A percentile compares a stretch with the other conserved stretches of the same genome.
Conservation (phyloP, 371 early-diverging fungal species). For the Mucor sp. region DNA sequence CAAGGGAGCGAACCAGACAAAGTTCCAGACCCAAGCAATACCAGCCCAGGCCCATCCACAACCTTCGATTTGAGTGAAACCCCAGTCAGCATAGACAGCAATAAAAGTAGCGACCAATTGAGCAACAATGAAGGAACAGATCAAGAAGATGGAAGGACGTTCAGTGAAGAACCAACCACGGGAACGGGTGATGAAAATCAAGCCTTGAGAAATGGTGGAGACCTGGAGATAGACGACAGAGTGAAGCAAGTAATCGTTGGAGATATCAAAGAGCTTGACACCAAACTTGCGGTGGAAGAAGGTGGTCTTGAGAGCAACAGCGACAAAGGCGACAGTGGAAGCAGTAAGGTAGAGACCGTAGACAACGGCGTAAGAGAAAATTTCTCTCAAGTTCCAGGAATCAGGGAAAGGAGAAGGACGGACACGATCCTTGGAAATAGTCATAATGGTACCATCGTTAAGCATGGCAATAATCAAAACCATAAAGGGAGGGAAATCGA, state of each 20-base stretch:
- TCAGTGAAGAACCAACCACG: constrained; percentile 57
- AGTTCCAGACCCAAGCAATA: constrained; percentile 75
- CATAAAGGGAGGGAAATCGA: constrained; percentile 67
- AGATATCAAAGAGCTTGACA: constrained; percentile 21
- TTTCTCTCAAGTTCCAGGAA: constrained; percentile 60
- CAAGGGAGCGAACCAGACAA: constrained; percentile 72
- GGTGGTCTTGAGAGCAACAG: constrained; percentile 37
- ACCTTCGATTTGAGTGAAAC: constrained; percentile 56
- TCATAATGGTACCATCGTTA: constrained; percentile 66
- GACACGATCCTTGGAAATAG: constrained; percentile 61
- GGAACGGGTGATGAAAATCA: constrained; percentile 64
- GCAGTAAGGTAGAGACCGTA: constrained; percentile 58
- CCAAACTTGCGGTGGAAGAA: constrained; percentile 53
- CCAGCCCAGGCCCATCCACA: constrained; percentile 60
- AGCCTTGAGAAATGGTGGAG: constrained; percentile 59
- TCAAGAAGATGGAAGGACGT: constrained; percentile 51
- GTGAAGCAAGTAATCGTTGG: constrained; percentile 51
- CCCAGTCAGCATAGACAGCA: constrained; percentile 64
- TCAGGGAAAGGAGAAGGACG: constrained; percentile 58
- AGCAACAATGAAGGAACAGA: constrained; percentile 54
- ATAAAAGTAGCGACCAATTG: constrained; percentile 60
- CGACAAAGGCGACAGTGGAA: constrained; percentile 56
- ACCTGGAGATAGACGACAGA: constrained; percentile 61
- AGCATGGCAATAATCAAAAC: constrained; percentile 62
- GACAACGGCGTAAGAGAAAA: constrained; percentile 57